Evolutionary conservation across 352 stramenopile species (phyloP).

Genomic region (Thalassiosira exigua): DNA sequence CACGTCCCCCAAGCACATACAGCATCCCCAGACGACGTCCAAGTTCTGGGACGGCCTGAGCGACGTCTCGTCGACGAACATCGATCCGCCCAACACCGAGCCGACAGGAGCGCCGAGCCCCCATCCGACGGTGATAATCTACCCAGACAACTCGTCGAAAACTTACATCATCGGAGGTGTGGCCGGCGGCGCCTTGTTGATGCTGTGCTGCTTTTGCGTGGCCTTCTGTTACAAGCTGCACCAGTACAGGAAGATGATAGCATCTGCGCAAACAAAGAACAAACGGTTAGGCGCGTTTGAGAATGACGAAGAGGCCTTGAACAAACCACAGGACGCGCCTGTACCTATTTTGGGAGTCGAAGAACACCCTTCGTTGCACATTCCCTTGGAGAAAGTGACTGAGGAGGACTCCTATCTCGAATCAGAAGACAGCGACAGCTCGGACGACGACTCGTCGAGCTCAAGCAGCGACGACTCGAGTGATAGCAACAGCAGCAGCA

Average conservation of each 20-base stretch:
- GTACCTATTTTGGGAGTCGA: slow-evolving; percentile 5
- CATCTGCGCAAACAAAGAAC: slow-evolving; percentile 9
- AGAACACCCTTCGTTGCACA: no score
- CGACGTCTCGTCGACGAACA: slow-evolving; percentile 49
- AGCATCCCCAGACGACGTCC: slow-evolving; percentile 55
- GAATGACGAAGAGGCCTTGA: slow-evolving; percentile 2
- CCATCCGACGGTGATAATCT: slow-evolving; percentile 50
- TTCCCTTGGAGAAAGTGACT: slow-evolving; percentile 1
- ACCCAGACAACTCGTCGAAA: slow-evolving; percentile 29
- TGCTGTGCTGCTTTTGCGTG: slow-evolving; percentile 17
- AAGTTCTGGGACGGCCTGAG: slow-evolving; percentile 59
- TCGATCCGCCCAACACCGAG: slow-evolving; percentile 29
- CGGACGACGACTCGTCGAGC: slow-evolving; percentile 11
- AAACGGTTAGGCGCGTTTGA: neutral
- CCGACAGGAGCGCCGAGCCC: slow-evolving; percentile 31
- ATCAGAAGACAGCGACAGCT: slow-evolving; percentile 14
- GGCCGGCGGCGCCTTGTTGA: slow-evolving; percentile 5
- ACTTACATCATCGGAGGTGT: slow-evolving; percentile 27
- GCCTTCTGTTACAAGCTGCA: slow-evolving; percentile 35
- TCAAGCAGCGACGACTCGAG: slow-evolving; percentile 19
- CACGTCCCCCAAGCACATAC: slow-evolving; percentile 53
- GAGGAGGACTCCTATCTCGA: slow-evolving; percentile 6
- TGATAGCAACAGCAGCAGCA: no score
- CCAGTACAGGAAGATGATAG: slow-evolving; percentile 27
- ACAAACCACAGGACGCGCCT: neutral